Evolutionary conservation across 495 filamentous ascomycete species (phyloP).

Genomic region (Hyaloscypha bicolor): DNA sequence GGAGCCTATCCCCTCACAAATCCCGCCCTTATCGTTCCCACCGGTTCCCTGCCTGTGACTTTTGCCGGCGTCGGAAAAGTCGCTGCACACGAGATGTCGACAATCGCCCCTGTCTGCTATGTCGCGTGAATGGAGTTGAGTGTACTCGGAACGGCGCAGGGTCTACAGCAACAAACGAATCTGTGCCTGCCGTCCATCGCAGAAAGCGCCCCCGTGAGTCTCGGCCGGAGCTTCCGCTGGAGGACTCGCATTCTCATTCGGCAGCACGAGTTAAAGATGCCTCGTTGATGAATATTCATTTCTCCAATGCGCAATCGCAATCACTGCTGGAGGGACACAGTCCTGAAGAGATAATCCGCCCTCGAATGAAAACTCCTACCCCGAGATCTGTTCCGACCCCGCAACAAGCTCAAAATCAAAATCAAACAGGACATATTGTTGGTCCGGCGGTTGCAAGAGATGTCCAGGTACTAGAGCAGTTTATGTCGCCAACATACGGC

Average conservation of each 20-base stretch:
- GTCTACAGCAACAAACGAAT: constrained; percentile 37
- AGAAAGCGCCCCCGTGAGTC: constrained; percentile 23
- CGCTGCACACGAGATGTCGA: constrained; percentile 53
- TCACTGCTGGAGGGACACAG: too few species aligned
- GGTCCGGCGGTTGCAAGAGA: constrained; percentile 55
- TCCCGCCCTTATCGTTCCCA: constrained; percentile 49
- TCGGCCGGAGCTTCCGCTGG: too few species aligned
- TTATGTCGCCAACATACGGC: constrained; percentile 45
- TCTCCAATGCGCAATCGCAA: too few species aligned
- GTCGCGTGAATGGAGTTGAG: constrained; percentile 24
- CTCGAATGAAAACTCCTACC: constrained; percentile 27
- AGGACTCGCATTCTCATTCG: too few species aligned
- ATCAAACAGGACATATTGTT: constrained; percentile 37
- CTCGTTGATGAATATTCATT: too few species aligned
- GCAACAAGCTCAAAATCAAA: constrained; percentile 31
- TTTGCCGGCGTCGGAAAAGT: constrained; percentile 56
- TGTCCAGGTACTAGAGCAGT: constrained; percentile 54
- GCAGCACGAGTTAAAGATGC: too few species aligned
- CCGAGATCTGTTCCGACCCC: constrained; percentile 38
- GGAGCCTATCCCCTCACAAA: too few species aligned
- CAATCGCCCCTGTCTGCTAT: constrained; percentile 49
- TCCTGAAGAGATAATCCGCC: too few species aligned
- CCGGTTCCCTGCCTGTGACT: constrained; percentile 53
- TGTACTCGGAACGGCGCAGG: constrained; percentile 44
- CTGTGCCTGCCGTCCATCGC: constrained; percentile 34